Evolutionary conservation across 805 yeast genomes (phyloP).

Genomic region (Metschnikowia noctiluminum): DNA sequence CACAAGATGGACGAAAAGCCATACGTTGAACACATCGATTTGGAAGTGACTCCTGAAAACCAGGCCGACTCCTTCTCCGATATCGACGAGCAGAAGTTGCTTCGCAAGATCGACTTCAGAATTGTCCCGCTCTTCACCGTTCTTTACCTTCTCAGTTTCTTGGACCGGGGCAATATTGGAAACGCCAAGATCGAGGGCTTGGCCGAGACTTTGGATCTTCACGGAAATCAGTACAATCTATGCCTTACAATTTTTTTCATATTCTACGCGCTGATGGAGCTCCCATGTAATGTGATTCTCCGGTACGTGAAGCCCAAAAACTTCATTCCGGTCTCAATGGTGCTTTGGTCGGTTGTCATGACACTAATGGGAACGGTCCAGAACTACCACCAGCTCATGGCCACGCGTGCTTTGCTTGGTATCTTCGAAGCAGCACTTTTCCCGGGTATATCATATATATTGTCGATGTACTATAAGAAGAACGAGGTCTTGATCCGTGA

Average conservation of each 20-base stretch:
- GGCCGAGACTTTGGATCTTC: conserved; percentile 49
- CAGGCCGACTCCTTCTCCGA: conserved; percentile 1
- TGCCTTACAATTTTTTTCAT: conserved; percentile 70
- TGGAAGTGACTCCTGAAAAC: not conserved
- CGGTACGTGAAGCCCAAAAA: conserved; percentile 59
- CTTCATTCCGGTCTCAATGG: conserved; percentile 59
- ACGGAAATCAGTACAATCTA: conserved; percentile 57
- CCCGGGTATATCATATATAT: conserved; percentile 70
- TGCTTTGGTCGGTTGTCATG: conserved; percentile 58
- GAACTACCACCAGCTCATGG: conserved; percentile 56
- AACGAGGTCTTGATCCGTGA: conserved; percentile 67
- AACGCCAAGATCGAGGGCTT: conserved; percentile 77
- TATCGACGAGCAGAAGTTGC: conserved; percentile 52
- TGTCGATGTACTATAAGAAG: conserved; percentile 63
- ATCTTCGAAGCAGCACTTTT: conserved; percentile 67
- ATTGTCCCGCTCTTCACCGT: conserved; percentile 74
- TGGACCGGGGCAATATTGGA: conserved; percentile 80
- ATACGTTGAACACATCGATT: not conserved
- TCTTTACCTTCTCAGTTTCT: conserved; percentile 69
- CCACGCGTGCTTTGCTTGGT: conserved; percentile 65
- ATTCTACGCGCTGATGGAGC: conserved; percentile 64
- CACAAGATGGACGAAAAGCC: not conserved
- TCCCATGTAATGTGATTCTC: conserved; percentile 59
- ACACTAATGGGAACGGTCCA: conserved; percentile 64
- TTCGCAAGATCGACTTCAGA: conserved; percentile 64